These are phyloP conservation scores for Allium fistulosum DNA, from an alignment of 106 monocot genomes.

Conservation along the genomic window DNA sequence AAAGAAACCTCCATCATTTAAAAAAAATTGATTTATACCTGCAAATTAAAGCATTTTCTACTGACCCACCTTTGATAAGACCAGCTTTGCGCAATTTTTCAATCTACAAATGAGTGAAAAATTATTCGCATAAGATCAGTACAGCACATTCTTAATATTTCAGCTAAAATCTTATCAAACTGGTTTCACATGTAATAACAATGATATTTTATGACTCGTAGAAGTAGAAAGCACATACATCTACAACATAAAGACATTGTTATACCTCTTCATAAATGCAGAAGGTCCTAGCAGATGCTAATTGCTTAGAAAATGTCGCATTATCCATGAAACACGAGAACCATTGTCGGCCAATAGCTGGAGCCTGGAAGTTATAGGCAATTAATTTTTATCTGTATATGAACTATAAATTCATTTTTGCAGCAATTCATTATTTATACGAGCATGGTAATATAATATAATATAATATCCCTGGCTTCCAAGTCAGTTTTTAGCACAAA, in stretches of 20 bases:
- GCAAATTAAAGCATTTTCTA: conserved; percentile 88
- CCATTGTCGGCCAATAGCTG: conserved; percentile 82
- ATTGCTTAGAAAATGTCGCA: conserved; percentile 43
- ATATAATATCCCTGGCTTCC: no score
- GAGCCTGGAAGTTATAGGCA: conserved; percentile 30
- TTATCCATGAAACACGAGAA: conserved; percentile 60
- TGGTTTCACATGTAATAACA: not conserved
- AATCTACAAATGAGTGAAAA: conserved; percentile 31
- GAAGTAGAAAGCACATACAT: not conserved
- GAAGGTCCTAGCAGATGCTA: conserved; percentile 87
- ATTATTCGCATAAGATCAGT: no score
- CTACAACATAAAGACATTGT: not conserved
- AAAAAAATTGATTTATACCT: conserved; percentile 28
- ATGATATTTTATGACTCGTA: not conserved
- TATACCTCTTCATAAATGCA: conserved; percentile 91
- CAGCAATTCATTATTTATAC: no score
- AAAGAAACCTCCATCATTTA: not conserved
- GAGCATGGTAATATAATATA: no score
- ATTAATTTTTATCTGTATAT: not conserved
- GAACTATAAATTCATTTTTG: no score
- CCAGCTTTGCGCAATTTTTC: conserved; percentile 39
- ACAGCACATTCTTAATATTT: no score
- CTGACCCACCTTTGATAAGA: no score
- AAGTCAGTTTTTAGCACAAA: no score
- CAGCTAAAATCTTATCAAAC: not conserved